Evolutionary conservation across 805 yeast genomes (phyloP).

Genomic region (Hanseniaspora hatyaiensis): DNA sequence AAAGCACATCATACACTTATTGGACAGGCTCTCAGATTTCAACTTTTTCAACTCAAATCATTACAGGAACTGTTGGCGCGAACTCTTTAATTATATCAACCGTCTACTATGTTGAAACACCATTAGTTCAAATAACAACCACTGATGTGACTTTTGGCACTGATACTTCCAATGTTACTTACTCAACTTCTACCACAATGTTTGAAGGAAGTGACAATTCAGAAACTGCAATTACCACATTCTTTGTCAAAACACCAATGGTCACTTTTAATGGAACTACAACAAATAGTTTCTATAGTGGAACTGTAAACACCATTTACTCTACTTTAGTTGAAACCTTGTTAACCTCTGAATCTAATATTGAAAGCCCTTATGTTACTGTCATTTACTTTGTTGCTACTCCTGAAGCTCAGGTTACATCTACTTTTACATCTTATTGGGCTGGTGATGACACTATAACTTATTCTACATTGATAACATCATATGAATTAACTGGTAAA

Average conservation of each 20-base stretch:
- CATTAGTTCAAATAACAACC: conserved; percentile 10
- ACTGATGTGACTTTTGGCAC: conserved; percentile 6
- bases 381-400: conserved; percentile 19
- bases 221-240: conserved; percentile 8
- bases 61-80: not conserved
- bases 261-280: not conserved
- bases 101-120: conserved; percentile 14
- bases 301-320: conserved; percentile 2
- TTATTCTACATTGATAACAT: conserved; percentile 15
- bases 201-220: not conserved
- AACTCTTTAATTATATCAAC: conserved; percentile 10
- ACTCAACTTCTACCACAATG: not conserved
- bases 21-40: conserved; percentile 12
- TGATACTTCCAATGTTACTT: not conserved
- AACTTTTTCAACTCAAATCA: conserved; percentile 6
- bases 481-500: conserved; percentile 17
- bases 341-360: not conserved
- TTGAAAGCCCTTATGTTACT: conserved; percentile 8
- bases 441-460: conserved; percentile 17
- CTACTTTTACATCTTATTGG: conserved; percentile 12
- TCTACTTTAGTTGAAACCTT: conserved; percentile 9
- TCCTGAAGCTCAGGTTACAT: conserved; percentile 13
- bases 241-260: conserved; percentile 11
- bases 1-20: conserved; percentile 2
- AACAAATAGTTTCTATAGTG: not conserved